Evolutionary conservation across 1,284 basidiomycete species (phyloP), one percentile per base, ranked within the genome.

Genomic region (Ceratobasidium papillatum): DNA sequence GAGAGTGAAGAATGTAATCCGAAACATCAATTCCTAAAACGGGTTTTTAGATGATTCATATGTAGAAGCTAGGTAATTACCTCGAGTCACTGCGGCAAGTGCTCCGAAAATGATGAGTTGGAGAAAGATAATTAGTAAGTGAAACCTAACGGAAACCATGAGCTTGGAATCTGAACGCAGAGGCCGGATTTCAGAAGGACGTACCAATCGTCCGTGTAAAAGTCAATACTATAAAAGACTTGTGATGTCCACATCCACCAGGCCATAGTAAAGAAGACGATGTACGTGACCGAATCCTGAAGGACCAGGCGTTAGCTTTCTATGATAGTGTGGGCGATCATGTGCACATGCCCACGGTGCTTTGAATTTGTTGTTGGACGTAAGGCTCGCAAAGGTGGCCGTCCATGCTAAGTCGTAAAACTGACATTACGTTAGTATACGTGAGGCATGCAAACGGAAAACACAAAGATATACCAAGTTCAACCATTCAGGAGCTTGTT

Each of bases 351-450:
- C 65, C 65, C 65, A 68, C 22, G 65, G 65, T 3, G 51, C 52
- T 8, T 68, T 73, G 47, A 63, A 62, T 25, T 73, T 61, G 17
- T 62, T 62, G 36, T 73, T 73, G 12, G 41, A 41, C 9, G 71
- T 73, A 11, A 73, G 49, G 25, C 71, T 73, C 0, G 71, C 43
- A 27, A 73, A 73, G 1, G 71, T 73, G 14, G 71, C 71, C 9
- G 71, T 73, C 71, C 71, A 73, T 2, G 71, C 71, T 4, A 73
- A 25, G 30, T 73, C 71, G 30, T 73, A 73, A 43, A 73, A 62
- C 71, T 73, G 43, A n/a, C 7, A 34, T 27, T 11, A 32, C 19
- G 38, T 61, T 27, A 41, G 32, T 22, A n/a, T 38, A 7, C n/a
- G 5, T 38, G 25, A 38, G 3, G 25, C 17, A n/a, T 25, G n/a